These are phyloP conservation scores for Linnemannia hyalina DNA, from an alignment of 192 early-diverging fungal genomes.

Conservation along the genomic window DNA sequence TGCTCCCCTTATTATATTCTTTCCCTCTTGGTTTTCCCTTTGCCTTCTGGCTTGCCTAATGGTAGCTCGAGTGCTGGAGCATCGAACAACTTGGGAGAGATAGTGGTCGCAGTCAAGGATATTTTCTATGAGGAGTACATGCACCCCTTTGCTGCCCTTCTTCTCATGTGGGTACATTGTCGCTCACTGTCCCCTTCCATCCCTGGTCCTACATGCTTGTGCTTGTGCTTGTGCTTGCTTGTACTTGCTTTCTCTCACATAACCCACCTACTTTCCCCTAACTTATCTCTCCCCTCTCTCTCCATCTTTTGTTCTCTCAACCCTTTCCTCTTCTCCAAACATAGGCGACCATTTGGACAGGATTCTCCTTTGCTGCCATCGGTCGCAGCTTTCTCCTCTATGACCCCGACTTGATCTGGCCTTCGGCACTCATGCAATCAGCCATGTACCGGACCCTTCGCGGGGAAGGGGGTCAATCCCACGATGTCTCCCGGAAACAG, in stretches of 20 bases:
- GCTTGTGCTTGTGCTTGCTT: too few species aligned
- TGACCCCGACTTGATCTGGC: conserved; percentile 58
- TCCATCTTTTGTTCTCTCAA: neutral
- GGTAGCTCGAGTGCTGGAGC: conserved; percentile 49
- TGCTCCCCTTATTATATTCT: neutral
- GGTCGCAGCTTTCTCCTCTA: conserved; percentile 56
- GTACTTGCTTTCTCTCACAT: neutral
- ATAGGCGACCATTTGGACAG: conserved; percentile 57
- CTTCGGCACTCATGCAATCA: conserved; percentile 57
- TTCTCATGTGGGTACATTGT: conserved; percentile 47
- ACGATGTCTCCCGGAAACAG: conserved; percentile 43
- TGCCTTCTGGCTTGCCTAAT: too few species aligned
- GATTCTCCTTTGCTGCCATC: conserved; percentile 57
- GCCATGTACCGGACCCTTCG: conserved; percentile 53
- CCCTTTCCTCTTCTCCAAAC: too few species aligned
- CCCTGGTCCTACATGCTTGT: too few species aligned
- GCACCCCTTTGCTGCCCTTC: conserved; percentile 56
- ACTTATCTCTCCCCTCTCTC: neutral
- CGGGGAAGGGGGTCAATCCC: conserved; percentile 32
- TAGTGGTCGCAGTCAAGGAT: conserved; percentile 60
- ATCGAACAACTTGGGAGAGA: conserved; percentile 56
- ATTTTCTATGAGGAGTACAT: conserved; percentile 59
- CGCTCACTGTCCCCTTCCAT: neutral
- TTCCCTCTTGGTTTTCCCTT: too few species aligned
- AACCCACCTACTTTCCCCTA: too few species aligned